phyloP scores from a whole-genome alignment of 306 rosid genomes.

The Clitoria ternatea region DNA sequence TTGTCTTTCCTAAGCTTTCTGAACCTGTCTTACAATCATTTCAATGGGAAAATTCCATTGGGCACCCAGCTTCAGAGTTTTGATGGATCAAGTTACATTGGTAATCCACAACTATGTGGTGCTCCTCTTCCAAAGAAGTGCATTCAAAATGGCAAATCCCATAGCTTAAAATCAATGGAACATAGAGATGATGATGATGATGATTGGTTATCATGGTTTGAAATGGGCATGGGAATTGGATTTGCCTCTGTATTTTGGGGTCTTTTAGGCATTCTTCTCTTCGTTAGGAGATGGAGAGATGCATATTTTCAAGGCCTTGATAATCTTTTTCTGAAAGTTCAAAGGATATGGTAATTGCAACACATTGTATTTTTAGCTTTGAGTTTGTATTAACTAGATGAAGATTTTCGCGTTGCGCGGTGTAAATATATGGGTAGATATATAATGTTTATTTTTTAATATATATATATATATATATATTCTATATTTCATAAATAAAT shows the following conservation, averaged over 20 bases:
- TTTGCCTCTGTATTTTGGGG: neutral
- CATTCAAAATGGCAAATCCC: too few relatives aligned
- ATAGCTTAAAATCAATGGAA: neutral
- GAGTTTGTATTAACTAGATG: too few relatives aligned
- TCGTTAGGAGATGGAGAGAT: neutral
- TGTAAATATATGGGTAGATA: too few relatives aligned
- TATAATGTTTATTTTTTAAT: too few relatives aligned
- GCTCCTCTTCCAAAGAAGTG: neutral
- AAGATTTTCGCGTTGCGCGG: too few relatives aligned
- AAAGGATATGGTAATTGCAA: neutral
- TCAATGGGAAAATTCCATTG: neutral
- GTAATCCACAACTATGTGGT: neutral
- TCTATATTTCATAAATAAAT: too few relatives aligned
- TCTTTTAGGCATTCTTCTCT: neutral
- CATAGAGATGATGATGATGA: neutral
- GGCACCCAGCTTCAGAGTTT: constrained; percentile 9
- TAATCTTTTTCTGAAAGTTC: neutral
- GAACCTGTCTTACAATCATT: neutral
- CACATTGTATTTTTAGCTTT: neutral
- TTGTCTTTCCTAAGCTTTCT: neutral
- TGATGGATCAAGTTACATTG: neutral
- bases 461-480: too few relatives aligned
- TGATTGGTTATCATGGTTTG: neutral
- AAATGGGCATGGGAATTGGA: neutral
- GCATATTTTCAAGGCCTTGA: neutral